Base-by-base conservation (phyloP, 2,329 filamentous ascomycete species). In the Dryadomyces sulphureus region DNA sequence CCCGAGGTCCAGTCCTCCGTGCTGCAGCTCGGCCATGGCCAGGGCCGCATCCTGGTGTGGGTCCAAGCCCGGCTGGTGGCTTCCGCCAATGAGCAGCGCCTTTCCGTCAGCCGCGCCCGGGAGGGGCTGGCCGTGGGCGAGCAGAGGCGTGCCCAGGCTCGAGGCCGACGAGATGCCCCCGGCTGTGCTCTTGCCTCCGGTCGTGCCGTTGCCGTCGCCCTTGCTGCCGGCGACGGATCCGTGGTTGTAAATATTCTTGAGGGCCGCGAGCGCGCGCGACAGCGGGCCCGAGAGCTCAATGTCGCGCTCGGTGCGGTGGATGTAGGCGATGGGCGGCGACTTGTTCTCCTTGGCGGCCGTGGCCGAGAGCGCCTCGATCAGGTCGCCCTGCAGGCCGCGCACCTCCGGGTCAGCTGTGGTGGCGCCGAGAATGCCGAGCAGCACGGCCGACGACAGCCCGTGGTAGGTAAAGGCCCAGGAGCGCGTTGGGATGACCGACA, bases 381-480 rank as follows among this genome's bases (percentile, higher is more conserved):
- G 59, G 52, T 81, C 75, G 2, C 77, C 77, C 51, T 81, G 77
- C 2, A 81, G 63, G 47, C 78, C 72, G 19, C 76, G 70, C 2
- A 81, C 72, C 54, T 80, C 77, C 0, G 73, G 73, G 49, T 81
- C 76, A 2, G 71, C 65, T 57, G 79, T 79, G 2, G 76, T 79
- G 52, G 80, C 76, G 42, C 72, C 73, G 1, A 80, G 56, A 43
- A 81, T 78, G 16, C 77, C 77, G 8, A 81, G 69, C 4, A 81
- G 63, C 4, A 81, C 67, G 1, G 77, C 77, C 0, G 77, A 81
- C 8, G 77, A 81, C 7, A 81, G 66, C 1, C 77, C 76, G 53
- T 81, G 76, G 48, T 81, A 81, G 1, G 77, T 81, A 50, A 81
- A 81, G 0, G 77, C 77, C 77, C 77, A 81, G 47, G 75, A 80